Conservation (phyloP, 345 rosid genomes). For the Bruguiera parviflora region DNA sequence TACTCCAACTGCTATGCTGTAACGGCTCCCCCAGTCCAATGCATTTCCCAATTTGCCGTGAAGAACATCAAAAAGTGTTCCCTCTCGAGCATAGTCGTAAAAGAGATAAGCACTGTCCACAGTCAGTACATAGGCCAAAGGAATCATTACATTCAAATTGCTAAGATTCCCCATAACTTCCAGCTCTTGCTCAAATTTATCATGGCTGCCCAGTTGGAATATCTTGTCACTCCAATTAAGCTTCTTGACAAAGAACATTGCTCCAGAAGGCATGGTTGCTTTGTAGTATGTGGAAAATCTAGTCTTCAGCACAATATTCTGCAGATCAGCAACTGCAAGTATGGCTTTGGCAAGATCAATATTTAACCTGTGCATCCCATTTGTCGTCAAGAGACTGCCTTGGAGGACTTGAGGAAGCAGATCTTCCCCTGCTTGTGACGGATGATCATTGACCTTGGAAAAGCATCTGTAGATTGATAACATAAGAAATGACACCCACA, state of each 20-base stretch:
- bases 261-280: constrained; percentile 71
- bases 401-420: constrained; percentile 50
- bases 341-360: constrained; percentile 67
- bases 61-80: constrained; percentile 57
- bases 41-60: constrained; percentile 43
- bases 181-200: constrained; percentile 60
- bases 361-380: constrained; percentile 51
- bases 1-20: constrained; percentile 73
- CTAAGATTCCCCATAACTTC: constrained; percentile 66
- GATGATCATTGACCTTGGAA: constrained; percentile 41
- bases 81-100: constrained; percentile 58
- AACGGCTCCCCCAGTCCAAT: constrained; percentile 84
- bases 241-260: constrained; percentile 64
- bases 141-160: constrained; percentile 79
- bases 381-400: constrained; percentile 58
- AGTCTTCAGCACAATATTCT: constrained; percentile 45
- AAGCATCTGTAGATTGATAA: constrained; percentile 40
- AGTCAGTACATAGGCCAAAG: constrained; percentile 72
- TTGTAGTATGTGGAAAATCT: constrained; percentile 73
- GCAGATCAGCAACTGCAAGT: constrained; percentile 52
- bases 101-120: constrained; percentile 64
- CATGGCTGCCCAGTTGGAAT: constrained; percentile 61
- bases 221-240: constrained; percentile 76
- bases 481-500: constrained; percentile 24
- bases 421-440: constrained; percentile 32